These are phyloP conservation scores for Themeda triandra DNA, from an alignment of 176 grass and related monocot species.

Conservation along the genomic window DNA sequence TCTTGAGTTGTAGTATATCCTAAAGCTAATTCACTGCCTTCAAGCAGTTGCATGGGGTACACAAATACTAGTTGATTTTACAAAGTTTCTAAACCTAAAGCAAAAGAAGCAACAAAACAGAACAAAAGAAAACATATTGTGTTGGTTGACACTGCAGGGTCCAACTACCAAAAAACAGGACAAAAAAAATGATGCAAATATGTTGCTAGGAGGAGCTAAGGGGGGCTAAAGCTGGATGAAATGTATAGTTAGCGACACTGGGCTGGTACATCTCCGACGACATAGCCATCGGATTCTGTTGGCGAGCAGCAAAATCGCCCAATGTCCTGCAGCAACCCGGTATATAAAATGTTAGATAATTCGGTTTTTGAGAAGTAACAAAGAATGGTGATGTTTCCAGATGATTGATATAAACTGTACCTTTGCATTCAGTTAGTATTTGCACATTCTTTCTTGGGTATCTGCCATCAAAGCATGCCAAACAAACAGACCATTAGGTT, in stretches of 20 bases:
- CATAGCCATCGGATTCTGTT: neutral
- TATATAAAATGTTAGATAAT: neutral
- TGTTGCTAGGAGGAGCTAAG: constrained; percentile 24
- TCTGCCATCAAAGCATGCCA: constrained; percentile 10
- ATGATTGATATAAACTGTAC: constrained; percentile 8
- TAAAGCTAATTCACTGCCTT: constrained; percentile 14
- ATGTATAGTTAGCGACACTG: constrained; percentile 44
- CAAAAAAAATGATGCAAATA: neutral
- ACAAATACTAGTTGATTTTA: no score
- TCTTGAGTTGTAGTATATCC: no score
- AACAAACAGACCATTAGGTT: constrained; percentile 33
- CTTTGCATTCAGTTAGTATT: constrained; percentile 64
- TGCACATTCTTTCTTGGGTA: constrained; percentile 34
- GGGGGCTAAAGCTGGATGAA: constrained; percentile 8
- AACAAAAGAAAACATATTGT: no score
- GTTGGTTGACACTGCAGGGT: no score
- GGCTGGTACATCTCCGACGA: constrained; percentile 36
- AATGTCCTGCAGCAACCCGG: constrained; percentile 35
- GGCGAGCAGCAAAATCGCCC: constrained; percentile 55
- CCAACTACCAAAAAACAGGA: no score
- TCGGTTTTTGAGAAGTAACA: neutral
- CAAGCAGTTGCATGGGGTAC: constrained; percentile 11
- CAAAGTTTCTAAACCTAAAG: no score
- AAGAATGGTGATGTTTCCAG: no score
- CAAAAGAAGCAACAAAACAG: no score